Percentiles rank a stretch among this genome's conserved stretches.
Evolutionary conservation across 345 rosid genomes (phyloP).

Genomic region (Garcia nutans): DNA sequence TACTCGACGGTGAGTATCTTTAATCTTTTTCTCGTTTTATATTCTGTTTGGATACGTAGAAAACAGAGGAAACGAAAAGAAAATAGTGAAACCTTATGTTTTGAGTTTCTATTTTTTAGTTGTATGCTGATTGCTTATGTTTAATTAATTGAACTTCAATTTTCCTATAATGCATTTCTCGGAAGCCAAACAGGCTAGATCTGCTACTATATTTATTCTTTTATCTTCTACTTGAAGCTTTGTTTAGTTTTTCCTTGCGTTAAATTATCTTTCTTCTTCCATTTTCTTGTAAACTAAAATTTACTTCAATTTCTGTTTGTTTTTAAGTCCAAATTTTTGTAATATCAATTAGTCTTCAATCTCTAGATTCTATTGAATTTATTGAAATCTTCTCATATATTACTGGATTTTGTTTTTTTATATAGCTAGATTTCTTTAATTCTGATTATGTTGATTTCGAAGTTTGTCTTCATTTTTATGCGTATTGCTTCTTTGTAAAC

Average conservation of each 20-base stretch:
- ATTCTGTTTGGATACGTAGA: not conserved
- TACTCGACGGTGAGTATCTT: conserved; percentile 12
- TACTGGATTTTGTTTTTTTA: not conserved
- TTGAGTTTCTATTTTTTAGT: not conserved
- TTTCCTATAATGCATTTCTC: not conserved
- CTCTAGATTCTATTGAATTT: too few relatives aligned
- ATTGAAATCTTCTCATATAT: not conserved
- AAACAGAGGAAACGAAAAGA: not conserved
- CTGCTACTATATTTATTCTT: not conserved
- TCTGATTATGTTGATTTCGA: not conserved
- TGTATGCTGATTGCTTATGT: not conserved
- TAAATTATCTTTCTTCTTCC: not conserved
- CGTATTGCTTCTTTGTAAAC: not conserved
- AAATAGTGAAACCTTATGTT: not conserved
- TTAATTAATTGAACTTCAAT: not conserved
- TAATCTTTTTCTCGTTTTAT: not conserved
- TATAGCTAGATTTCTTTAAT: too few relatives aligned
- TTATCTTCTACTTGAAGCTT: not conserved
- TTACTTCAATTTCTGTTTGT: not conserved
- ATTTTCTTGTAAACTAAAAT: not conserved
- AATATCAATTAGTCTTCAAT: not conserved
- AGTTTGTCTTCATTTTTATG: not conserved
- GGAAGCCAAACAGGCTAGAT: not conserved
- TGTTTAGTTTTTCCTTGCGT: not conserved
- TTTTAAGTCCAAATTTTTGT: not conserved